phyloP scores from a whole-genome alignment of 2,329 filamentous ascomycete species.

The Fusarium lyarnte region DNA sequence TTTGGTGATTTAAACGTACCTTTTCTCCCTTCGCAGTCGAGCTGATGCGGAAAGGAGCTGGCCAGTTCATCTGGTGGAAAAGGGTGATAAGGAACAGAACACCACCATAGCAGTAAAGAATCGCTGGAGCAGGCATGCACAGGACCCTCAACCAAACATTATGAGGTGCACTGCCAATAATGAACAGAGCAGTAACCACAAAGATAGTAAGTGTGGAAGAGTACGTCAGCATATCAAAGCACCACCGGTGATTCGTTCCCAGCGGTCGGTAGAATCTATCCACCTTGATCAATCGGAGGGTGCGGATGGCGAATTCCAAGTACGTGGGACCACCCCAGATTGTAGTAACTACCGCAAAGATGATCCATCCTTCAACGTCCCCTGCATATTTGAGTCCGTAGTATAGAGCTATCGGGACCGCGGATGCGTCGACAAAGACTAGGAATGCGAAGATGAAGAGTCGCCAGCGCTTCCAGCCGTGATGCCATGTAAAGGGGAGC shows the following conservation, averaged over 20 bases:
- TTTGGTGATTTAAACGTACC: constrained; percentile 33
- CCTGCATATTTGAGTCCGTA: constrained; percentile 59
- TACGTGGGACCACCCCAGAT: constrained; percentile 66
- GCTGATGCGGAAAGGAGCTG: constrained; percentile 69
- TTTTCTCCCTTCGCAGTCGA: constrained; percentile 66
- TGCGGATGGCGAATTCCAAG: constrained; percentile 61
- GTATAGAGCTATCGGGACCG: constrained; percentile 61
- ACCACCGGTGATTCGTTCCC: constrained; percentile 58
- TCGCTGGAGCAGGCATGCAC: constrained; percentile 61
- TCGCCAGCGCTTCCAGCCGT: constrained; percentile 53
- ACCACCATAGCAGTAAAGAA: constrained; percentile 59
- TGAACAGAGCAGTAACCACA: constrained; percentile 59
- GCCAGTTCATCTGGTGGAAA: constrained; percentile 50
- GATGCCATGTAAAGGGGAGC: constrained; percentile 54
- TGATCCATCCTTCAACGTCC: constrained; percentile 52
- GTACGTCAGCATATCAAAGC: constrained; percentile 60
- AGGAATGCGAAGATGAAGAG: constrained; percentile 60
- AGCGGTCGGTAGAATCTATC: constrained; percentile 61
- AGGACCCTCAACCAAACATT: constrained; percentile 60
- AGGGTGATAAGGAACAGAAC: constrained; percentile 52
- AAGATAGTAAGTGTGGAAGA: constrained; percentile 59
- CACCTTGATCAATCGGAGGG: constrained; percentile 58
- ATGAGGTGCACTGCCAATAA: constrained; percentile 62
- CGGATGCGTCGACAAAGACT: constrained; percentile 56
- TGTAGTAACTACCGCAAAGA: constrained; percentile 63